These are phyloP conservation scores for Botrytis aclada DNA, from an alignment of 2,329 filamentous ascomycete genomes.

Conservation along the genomic window DNA sequence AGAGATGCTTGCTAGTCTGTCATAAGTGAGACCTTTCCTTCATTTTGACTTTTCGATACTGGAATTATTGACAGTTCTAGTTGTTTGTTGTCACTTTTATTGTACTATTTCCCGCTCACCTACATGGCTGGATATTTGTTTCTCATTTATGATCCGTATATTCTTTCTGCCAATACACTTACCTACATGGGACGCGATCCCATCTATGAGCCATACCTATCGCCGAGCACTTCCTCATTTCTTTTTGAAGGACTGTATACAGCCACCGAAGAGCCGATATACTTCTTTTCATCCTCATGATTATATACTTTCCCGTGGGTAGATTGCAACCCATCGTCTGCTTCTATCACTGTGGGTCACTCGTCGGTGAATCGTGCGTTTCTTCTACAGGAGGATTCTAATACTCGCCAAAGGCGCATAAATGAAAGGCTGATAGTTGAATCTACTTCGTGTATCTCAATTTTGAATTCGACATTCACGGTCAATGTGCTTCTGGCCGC, in stretches of 20 bases:
- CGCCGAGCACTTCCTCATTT: neutral
- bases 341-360: too few species aligned
- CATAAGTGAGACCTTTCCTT: neutral
- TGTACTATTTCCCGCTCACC: too few species aligned
- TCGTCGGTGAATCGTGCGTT: too few species aligned
- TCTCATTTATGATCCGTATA: rapidly evolving
- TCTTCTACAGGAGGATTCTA: too few species aligned
- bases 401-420: too few species aligned
- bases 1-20: neutral
- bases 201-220: neutral
- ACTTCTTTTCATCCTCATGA: too few species aligned
- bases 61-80: neutral
- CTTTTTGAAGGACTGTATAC: too few species aligned
- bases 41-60: neutral
- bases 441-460: too few species aligned
- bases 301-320: too few species aligned
- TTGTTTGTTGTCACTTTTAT: neutral
- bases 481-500: neutral
- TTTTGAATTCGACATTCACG: neutral
- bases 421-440: too few species aligned
- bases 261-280: neutral
- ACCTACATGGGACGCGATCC: too few species aligned
- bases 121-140: neutral
- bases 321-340: too few species aligned
- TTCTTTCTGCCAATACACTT: neutral